phyloP scores from a whole-genome alignment of 495 filamentous ascomycete genomes.

The Neurospora sp. region DNA sequence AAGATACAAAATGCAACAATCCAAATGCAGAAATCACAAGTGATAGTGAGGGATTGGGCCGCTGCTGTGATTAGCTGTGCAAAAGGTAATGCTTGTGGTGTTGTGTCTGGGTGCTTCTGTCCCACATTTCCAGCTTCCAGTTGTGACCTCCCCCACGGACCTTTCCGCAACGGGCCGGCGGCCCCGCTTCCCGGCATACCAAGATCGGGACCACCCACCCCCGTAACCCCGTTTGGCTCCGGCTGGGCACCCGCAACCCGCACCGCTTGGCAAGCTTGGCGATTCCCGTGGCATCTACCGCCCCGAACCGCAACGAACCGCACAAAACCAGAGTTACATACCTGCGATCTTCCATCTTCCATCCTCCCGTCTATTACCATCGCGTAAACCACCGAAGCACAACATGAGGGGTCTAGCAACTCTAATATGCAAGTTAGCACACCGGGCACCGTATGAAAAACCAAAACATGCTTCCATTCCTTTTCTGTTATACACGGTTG shows the following conservation, averaged over 20 bases:
- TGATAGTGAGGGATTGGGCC: no score
- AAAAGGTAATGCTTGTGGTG: no score
- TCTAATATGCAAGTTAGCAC: no score
- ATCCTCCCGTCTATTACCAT: not conserved
- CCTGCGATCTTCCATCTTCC: not conserved
- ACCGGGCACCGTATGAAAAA: no score
- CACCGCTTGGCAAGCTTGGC: no score
- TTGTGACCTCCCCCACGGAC: not conserved
- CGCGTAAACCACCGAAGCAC: not conserved
- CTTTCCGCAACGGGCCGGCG: not conserved
- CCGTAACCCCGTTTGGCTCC: not conserved
- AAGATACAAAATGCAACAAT: not conserved
- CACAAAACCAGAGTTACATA: not conserved
- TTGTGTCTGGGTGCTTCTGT: no score
- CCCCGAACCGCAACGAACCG: no score
- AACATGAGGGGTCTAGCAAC: not conserved
- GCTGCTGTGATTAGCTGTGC: no score
- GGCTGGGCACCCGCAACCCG: not conserved
- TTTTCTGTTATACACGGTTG: not conserved
- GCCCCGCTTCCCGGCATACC: not conserved
- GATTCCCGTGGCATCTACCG: no score
- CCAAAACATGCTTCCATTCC: no score
- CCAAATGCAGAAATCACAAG: no score
- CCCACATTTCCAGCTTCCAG: not conserved
- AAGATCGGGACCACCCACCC: not conserved